Conservation (phyloP, 306 rosid species). For the Prunus armeniaca region DNA sequence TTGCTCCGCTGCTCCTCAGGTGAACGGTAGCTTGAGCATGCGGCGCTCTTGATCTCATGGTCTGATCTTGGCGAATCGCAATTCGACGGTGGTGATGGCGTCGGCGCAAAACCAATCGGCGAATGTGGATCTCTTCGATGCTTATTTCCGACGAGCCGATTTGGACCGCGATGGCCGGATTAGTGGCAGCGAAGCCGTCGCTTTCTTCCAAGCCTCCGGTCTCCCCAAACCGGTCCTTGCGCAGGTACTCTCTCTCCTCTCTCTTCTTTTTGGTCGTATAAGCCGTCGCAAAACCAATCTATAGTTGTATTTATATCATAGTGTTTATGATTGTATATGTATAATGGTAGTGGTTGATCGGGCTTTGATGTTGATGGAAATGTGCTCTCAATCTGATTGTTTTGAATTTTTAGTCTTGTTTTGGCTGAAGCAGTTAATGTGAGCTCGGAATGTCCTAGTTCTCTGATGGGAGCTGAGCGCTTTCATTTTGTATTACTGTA, state of each 20-base stretch:
- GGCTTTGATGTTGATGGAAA: slow-evolving; percentile 15
- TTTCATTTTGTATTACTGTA: neutral
- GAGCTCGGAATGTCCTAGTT: neutral
- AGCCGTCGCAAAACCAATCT: no score
- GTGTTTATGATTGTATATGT: neutral
- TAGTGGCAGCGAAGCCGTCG: slow-evolving; percentile 88
- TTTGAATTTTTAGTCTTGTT: slow-evolving; percentile 7
- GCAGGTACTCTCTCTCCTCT: slow-evolving; percentile 46
- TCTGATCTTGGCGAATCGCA: slow-evolving; percentile 50
- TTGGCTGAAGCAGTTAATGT: slow-evolving; percentile 16
- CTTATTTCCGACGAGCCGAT: slow-evolving; percentile 91
- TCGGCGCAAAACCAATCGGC: slow-evolving; percentile 59
- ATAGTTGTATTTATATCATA: neutral
- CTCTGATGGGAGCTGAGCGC: neutral
- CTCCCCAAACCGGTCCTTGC: slow-evolving; percentile 83
- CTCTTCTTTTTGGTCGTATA: neutral
- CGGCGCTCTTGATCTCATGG: slow-evolving; percentile 25
- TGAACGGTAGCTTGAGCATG: neutral
- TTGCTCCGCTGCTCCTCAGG: slow-evolving; percentile 7
- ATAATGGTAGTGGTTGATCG: neutral
- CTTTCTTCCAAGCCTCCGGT: slow-evolving; percentile 94
- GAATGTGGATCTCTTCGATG: slow-evolving; percentile 96
- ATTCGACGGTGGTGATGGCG: slow-evolving; percentile 66
- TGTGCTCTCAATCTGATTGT: slow-evolving; percentile 14
- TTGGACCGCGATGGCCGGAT: slow-evolving; percentile 97